Evolutionary conservation across 2,329 filamentous ascomycete genomes (phyloP), one percentile per base, ranked within the genome.

Genomic region (Talaromyces sp.): DNA sequence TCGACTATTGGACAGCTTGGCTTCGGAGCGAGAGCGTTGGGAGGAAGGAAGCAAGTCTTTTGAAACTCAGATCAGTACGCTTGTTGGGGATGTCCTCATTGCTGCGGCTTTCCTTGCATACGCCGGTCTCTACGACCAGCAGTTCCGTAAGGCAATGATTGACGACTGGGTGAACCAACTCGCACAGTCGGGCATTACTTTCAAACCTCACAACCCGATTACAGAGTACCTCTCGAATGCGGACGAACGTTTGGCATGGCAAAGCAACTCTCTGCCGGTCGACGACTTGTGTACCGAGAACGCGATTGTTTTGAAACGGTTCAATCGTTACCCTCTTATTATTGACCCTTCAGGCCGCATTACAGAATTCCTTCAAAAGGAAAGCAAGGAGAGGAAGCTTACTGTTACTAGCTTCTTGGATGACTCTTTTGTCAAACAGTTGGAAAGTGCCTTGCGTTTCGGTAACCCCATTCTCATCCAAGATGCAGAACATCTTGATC

Each of bases 231-330:
- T 99, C 17, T 99, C 95, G 5, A 96, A 91, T 26, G 93, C 95
- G 4, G 95, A 99, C 73, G 92, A 99, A 78, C 86, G 94, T 64
- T 83, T 99, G 35, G 85, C 89, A 64, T 99, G 94, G 94, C 95
- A 99, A 78, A 89, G 92, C 68, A 91, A 99, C 72, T 88, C 88
- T 17, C 80, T 99, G 55, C 94, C 95, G 2, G 93, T 97, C 4
- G 94, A 99, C 72, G 94, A 99, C 71, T 84, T 99, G 46, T 99
- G 94, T 82, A 99, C 94, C 0, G 94, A 99, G 76, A 99, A 99
- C 70, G 94, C 95, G 51, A 97, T 99, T 70, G 89, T 99, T 66
- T 85, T 99, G 63, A 92, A 97, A 80, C 88, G 94, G 61, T 99
- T 97, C 86, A 99, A 99, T 79, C 86, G 94, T 65, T 99, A 99